A percentile compares a stretch with the other conserved stretches of the same genome.
phyloP scores from a whole-genome alignment of 768 basidiomycete species.

The Agaricus sinodeliciosus region DNA sequence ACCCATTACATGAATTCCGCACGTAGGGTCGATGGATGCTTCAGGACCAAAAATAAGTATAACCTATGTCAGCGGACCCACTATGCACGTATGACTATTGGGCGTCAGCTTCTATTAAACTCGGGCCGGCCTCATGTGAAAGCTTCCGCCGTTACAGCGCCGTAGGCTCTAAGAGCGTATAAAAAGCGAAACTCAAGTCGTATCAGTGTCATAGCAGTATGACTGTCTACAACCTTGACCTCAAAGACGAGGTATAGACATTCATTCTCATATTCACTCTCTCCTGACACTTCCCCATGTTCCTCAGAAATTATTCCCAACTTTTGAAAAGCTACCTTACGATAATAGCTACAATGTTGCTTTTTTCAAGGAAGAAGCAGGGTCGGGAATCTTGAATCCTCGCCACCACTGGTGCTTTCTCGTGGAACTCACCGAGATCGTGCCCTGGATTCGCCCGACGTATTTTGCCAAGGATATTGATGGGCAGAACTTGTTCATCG shows the following conservation, averaged over 20 bases:
- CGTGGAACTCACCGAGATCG: slow-evolving; percentile 13
- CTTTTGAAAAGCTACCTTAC: slow-evolving; percentile 17
- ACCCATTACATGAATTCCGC: too few relatives aligned
- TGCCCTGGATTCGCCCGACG: slow-evolving; percentile 9
- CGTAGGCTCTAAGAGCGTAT: too few relatives aligned
- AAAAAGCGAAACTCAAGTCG: too few relatives aligned
- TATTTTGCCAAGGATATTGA: slow-evolving; percentile 12
- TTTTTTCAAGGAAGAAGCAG: slow-evolving; percentile 12
- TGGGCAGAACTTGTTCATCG: slow-evolving; percentile 6
- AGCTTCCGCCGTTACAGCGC: too few relatives aligned
- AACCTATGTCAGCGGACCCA: too few relatives aligned
- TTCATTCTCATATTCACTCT: background rate
- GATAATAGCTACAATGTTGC: slow-evolving; percentile 15
- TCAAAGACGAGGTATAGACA: background rate
- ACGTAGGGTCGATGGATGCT: too few relatives aligned
- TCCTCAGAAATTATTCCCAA: slow-evolving; percentile 18
- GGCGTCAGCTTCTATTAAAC: too few relatives aligned
- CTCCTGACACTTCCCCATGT: background rate
- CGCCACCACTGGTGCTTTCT: slow-evolving; percentile 16
- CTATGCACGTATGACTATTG: too few relatives aligned
- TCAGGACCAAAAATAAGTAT: too few relatives aligned
- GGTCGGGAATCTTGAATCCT: slow-evolving; percentile 3
- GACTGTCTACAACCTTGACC: background rate
- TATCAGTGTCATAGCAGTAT: too few relatives aligned
- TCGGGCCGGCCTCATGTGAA: too few relatives aligned